These are phyloP conservation scores for Scheffersomyces parashehatae DNA, from an alignment of 1,139 yeast genomes.

Conservation along the genomic window DNA sequence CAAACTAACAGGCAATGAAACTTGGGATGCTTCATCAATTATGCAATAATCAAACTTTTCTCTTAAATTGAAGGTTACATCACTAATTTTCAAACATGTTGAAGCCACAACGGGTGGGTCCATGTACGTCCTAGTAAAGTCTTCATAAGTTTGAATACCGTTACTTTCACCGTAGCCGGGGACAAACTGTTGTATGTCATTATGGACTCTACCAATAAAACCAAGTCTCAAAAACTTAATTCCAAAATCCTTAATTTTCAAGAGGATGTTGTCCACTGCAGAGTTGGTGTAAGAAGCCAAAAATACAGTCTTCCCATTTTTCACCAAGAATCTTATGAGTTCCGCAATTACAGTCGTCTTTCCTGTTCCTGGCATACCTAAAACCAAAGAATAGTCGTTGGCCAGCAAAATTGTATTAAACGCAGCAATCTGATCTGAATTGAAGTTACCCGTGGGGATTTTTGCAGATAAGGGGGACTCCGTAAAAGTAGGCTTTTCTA, in stretches of 20 bases:
- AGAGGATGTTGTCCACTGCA: constrained; percentile 88
- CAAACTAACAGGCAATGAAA: constrained; percentile 83
- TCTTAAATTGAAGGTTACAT: constrained; percentile 56
- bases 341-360: constrained; percentile 91
- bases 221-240: constrained; percentile 65
- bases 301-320: constrained; percentile 64
- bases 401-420: constrained; percentile 63
- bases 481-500: constrained; percentile 38
- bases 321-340: constrained; percentile 61
- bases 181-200: constrained; percentile 55
- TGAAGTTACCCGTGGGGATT: constrained; percentile 33
- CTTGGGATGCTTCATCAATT: constrained; percentile 95
- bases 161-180: constrained; percentile 41
- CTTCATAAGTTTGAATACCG: constrained; percentile 42
- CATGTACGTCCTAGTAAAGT: constrained; percentile 47
- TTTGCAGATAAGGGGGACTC: constrained; percentile 21
- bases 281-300: constrained; percentile 91
- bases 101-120: constrained; percentile 79
- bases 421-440: constrained; percentile 71
- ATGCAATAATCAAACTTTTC: constrained; percentile 86
- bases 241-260: constrained; percentile 55
- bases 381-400: constrained; percentile 72
- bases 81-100: constrained; percentile 80
- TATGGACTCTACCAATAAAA: constrained; percentile 56
- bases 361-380: constrained; percentile 99